Percentiles rank a stretch among this genome's conserved stretches.
phyloP scores from a whole-genome alignment of 2,329 filamentous ascomycete genomes.

The Paecilomyces variotii region DNA sequence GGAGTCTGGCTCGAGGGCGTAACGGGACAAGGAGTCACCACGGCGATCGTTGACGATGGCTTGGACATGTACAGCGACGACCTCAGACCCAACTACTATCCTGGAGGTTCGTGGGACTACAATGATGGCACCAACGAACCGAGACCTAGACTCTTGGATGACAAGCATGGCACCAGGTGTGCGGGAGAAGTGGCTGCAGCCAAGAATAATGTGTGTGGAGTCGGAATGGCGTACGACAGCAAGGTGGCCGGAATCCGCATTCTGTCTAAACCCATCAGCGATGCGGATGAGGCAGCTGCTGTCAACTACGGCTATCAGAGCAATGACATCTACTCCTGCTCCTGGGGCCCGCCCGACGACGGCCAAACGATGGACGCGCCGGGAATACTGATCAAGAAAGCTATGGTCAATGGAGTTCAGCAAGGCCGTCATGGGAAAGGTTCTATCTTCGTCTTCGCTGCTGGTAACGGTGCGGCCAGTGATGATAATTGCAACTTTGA shows the following conservation, averaged over 20 bases:
- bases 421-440: constrained; percentile 75
- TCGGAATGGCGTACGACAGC: constrained; percentile 91
- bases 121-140: constrained; percentile 78
- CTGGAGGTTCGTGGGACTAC: constrained; percentile 88
- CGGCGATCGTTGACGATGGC: constrained; percentile 93
- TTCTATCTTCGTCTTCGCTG: constrained; percentile 93
- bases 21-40: constrained; percentile 79
- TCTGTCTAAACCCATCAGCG: constrained; percentile 79
- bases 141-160: constrained; percentile 72
- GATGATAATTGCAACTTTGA: constrained; percentile 99
- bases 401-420: constrained; percentile 88
- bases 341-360: constrained; percentile 94
- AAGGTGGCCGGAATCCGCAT: constrained; percentile 89
- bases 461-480: constrained; percentile 78
- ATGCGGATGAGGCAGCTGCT: constrained; percentile 83
- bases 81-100: constrained; percentile 87
- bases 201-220: constrained; percentile 85
- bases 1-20: constrained; percentile 85
- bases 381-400: constrained; percentile 75
- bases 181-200: constrained; percentile 89
- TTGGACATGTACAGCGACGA: constrained; percentile 94
- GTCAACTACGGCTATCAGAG: constrained; percentile 88
- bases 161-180: constrained; percentile 86
- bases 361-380: constrained; percentile 90
- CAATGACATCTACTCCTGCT: constrained; percentile 97